Evolutionary conservation across 768 basidiomycete genomes (phyloP).

Genomic region (Suillus subluteus): DNA sequence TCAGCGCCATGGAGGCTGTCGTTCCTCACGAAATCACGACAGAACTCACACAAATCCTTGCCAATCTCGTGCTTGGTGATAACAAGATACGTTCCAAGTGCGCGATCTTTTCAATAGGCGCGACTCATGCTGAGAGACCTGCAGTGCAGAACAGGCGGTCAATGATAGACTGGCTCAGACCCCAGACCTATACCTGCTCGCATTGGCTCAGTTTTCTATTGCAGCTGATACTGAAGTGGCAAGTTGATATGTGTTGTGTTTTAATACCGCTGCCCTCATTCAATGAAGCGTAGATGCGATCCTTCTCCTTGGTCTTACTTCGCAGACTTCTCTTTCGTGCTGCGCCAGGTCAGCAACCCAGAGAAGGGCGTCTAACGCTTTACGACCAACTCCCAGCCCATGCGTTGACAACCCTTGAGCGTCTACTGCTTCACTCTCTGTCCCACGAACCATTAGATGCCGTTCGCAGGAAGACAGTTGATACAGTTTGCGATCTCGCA

Average conservation of each 20-base stretch:
- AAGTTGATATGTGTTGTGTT: slow-evolving; percentile 32
- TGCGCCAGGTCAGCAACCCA: slow-evolving; percentile 38
- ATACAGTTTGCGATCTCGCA: slow-evolving; percentile 77
- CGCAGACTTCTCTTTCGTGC: slow-evolving; percentile 78
- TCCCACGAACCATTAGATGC: slow-evolving; percentile 57
- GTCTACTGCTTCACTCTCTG: slow-evolving; percentile 71
- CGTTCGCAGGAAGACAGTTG: slow-evolving; percentile 74
- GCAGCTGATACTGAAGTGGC: slow-evolving; percentile 81
- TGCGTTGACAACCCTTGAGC: slow-evolving; percentile 68
- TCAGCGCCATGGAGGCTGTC: slow-evolving; percentile 32
- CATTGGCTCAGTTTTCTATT: slow-evolving; percentile 78
- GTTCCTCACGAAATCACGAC: slow-evolving; percentile 66
- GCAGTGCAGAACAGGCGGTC: slow-evolving; percentile 78
- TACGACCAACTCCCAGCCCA: slow-evolving; percentile 78
- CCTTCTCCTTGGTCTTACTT: slow-evolving; percentile 80
- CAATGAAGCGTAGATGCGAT: slow-evolving; percentile 65
- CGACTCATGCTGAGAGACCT: slow-evolving; percentile 16
- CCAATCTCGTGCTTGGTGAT: slow-evolving; percentile 83
- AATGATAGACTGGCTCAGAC: slow-evolving; percentile 78
- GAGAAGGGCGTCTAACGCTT: slow-evolving; percentile 53
- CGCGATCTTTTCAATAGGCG: slow-evolving; percentile 3
- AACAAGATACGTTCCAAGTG: slow-evolving; percentile 81
- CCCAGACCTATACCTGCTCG: slow-evolving; percentile 80
- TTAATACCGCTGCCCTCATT: slow-evolving; percentile 13
- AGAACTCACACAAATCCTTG: slow-evolving; percentile 82